phyloP scores from a whole-genome alignment of 164 flowering plant genomes.

The Annona squamosa region DNA sequence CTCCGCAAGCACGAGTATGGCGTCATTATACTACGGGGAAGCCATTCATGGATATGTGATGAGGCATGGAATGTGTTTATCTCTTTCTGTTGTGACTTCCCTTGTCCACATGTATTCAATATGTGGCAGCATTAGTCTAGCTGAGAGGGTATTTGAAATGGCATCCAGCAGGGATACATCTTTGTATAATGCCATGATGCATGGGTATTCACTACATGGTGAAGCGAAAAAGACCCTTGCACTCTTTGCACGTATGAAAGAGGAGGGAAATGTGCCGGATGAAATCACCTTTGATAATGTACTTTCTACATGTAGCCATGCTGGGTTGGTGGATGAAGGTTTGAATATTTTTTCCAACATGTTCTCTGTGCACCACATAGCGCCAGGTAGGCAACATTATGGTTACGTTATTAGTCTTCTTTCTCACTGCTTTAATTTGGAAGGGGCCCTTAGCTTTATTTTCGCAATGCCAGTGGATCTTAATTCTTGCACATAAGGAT shows the following conservation, averaged over 20 bases:
- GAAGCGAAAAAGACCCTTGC: conserved; percentile 36
- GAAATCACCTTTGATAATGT: conserved; percentile 45
- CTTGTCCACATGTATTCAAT: conserved; percentile 64
- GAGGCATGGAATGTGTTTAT: conserved; percentile 23
- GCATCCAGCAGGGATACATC: conserved; percentile 31
- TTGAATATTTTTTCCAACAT: conserved; percentile 37
- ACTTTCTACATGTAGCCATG: conserved; percentile 55
- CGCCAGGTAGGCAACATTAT: conserved; percentile 52
- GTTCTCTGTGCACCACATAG: conserved; percentile 25
- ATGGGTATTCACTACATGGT: conserved; percentile 52
- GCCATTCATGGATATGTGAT: conserved; percentile 44
- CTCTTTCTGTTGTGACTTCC: conserved; percentile 36
- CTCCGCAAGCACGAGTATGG: conserved; percentile 37
- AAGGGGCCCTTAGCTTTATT: conserved; percentile 37
- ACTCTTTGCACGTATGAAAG: conserved; percentile 28
- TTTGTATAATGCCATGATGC: conserved; percentile 57
- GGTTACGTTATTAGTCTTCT: conserved; percentile 54
- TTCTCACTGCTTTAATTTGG: conserved; percentile 34
- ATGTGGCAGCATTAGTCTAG: conserved; percentile 45
- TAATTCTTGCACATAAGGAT: conserved; percentile 41
- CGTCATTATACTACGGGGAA: conserved; percentile 37
- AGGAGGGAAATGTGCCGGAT: conserved; percentile 42
- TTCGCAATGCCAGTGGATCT: conserved; percentile 37
- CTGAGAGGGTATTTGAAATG: conserved; percentile 39
- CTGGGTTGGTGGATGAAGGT: conserved; percentile 44